Evolutionary conservation across 2,329 filamentous ascomycete genomes (phyloP).

Genomic region (Phyllachora maydis): DNA sequence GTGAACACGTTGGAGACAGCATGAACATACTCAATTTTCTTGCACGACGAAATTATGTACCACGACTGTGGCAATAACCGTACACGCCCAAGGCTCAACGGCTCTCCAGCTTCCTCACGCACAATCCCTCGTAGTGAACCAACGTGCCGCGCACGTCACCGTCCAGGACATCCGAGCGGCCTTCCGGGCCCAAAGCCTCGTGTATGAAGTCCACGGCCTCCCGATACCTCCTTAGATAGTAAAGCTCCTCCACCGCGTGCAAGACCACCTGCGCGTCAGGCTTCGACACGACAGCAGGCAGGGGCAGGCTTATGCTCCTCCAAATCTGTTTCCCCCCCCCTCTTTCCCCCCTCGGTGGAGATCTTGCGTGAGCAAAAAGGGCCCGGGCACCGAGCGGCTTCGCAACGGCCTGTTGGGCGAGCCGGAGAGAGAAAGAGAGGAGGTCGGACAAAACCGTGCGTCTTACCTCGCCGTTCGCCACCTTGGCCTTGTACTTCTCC

Average conservation of each 20-base stretch:
- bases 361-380: constrained; percentile 1
- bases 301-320: constrained; percentile 18
- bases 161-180: constrained; percentile 15
- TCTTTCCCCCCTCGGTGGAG: no score
- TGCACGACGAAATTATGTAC: no score
- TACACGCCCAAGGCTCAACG: neutral
- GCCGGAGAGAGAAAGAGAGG: neutral
- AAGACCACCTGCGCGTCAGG: constrained; percentile 25
- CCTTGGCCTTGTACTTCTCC: constrained; percentile 20
- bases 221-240: constrained; percentile 26
- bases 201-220: constrained; percentile 21
- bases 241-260: constrained; percentile 36
- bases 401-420: neutral
- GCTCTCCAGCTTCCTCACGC: constrained; percentile 11
- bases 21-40: no score
- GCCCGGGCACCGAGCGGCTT: neutral
- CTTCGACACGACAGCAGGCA: constrained; percentile 17
- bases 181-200: constrained; percentile 12
- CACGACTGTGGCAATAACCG: neutral
- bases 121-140: constrained; percentile 19
- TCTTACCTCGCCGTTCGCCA: constrained; percentile 34
- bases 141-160: constrained; percentile 19
- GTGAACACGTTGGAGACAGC: no score
- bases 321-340: no score
- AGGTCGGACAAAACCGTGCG: no score